Conservation (phyloP, 257 asterid genomes). For the Solanum sparsipilum region DNA sequence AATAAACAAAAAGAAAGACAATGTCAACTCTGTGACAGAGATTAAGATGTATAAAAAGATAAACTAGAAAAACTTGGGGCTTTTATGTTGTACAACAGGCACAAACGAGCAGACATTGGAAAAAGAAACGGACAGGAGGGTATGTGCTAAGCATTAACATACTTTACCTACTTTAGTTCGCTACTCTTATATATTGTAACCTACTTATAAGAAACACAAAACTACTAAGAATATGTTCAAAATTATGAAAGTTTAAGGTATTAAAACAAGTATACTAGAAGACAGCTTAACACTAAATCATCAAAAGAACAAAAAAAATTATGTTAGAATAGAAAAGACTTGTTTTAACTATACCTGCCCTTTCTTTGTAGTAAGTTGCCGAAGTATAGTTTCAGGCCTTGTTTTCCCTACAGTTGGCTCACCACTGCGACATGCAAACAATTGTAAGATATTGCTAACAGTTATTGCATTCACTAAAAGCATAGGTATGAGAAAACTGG, state of each 20-base stretch:
- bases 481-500: not conserved
- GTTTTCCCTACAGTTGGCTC: slow-evolving; percentile 94
- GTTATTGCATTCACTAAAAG: not conserved
- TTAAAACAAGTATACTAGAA: not conserved
- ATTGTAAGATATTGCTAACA: not conserved
- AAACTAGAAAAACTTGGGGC: not conserved
- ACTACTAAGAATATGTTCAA: not conserved
- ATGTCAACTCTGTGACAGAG: not conserved
- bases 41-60: not conserved
- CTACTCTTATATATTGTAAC: not conserved
- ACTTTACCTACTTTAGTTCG: not conserved
- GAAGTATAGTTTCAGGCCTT: slow-evolving; percentile 87
- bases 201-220: not conserved
- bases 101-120: not conserved
- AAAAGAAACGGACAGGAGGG: not conserved
- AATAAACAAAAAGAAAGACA: not conserved
- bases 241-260: not conserved
- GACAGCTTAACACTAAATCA: not conserved
- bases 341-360: slow-evolving; percentile 58
- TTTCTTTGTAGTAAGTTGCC: slow-evolving; percentile 95
- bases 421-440: slow-evolving; percentile 41
- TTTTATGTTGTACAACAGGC: not conserved
- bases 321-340: not conserved
- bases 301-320: not conserved
- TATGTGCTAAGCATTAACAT: not conserved